phyloP scores from a whole-genome alignment of 345 rosid species.

The Eucalyptus sp. region DNA sequence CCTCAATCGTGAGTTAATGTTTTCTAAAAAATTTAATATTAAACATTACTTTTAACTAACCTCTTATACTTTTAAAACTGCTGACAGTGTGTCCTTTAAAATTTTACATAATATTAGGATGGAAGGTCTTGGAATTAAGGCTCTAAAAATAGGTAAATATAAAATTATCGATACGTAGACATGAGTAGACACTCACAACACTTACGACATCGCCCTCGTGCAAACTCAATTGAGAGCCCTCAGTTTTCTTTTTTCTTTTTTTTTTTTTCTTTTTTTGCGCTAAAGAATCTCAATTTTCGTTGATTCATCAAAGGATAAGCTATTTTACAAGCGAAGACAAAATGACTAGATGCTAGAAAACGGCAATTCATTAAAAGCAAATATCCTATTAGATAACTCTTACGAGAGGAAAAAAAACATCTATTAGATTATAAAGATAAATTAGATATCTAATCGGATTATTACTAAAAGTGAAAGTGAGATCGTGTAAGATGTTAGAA shows the following conservation, averaged over 20 bases:
- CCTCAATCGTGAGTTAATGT: not conserved
- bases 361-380: not conserved
- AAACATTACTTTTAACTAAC: not conserved
- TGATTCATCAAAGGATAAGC: not conserved
- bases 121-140: not conserved
- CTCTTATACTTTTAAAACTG: not conserved
- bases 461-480: not conserved
- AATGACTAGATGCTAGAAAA: not conserved
- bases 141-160: not conserved
- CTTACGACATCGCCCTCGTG: fast-evolving
- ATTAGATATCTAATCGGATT: not conserved
- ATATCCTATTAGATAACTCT: not conserved
- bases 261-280: too few relatives aligned
- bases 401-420: not conserved
- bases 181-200: not conserved
- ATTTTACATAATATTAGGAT: not conserved
- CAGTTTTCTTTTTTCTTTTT: too few relatives aligned
- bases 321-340: not conserved
- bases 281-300: not conserved
- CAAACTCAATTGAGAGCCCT: not conserved
- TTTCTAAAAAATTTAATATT: not conserved
- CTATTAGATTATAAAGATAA: not conserved
- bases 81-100: fast-evolving
- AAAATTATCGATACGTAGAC: not conserved
- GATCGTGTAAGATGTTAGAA: not conserved